A percentile compares a stretch with the other conserved stretches of the same genome.
Evolutionary conservation across 352 stramenopile genomes (phyloP).

Genomic region (Thraustochytrium striatum): DNA sequence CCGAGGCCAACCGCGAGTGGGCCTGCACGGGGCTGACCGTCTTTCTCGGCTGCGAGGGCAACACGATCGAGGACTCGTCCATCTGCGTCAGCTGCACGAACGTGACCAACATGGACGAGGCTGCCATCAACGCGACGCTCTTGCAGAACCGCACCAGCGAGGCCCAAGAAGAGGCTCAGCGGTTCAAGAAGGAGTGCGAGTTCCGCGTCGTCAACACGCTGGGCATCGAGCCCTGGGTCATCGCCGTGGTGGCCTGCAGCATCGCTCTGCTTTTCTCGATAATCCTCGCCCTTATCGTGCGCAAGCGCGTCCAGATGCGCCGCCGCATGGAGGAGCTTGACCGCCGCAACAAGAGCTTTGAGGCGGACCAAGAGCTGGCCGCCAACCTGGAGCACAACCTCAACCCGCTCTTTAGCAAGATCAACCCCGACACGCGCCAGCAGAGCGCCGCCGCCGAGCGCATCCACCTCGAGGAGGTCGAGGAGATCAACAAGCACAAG

Average conservation of each 20-base stretch:
- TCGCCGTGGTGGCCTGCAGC: background rate
- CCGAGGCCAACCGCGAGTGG: background rate
- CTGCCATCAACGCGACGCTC: background rate
- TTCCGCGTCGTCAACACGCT: background rate
- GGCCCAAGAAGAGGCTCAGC: background rate
- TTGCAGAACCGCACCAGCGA: background rate
- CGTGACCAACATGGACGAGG: background rate
- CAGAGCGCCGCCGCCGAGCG: background rate
- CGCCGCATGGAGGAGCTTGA: constrained; percentile 4
- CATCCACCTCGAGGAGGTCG: constrained; percentile 9
- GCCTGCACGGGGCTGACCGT: background rate
- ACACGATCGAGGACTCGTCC: background rate
- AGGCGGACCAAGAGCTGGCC: constrained; percentile 12
- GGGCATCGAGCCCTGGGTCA: constrained; percentile 23
- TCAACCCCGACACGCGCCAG: background rate
- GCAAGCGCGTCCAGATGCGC: constrained; percentile 30
- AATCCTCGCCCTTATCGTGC: background rate
- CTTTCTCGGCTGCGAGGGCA: constrained; percentile 5
- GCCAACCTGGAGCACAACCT: constrained; percentile 7
- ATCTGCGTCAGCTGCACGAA: background rate
- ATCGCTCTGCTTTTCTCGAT: constrained; percentile 1
- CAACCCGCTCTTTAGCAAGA: constrained; percentile 19
- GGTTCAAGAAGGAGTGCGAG: background rate
- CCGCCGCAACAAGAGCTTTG: constrained; percentile 27
- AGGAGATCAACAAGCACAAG: constrained; percentile 28